Evolutionary conservation across 257 asterid species (phyloP), one percentile per base, ranked within the genome.

Genomic region (Fraxinus quadrangulata): DNA sequence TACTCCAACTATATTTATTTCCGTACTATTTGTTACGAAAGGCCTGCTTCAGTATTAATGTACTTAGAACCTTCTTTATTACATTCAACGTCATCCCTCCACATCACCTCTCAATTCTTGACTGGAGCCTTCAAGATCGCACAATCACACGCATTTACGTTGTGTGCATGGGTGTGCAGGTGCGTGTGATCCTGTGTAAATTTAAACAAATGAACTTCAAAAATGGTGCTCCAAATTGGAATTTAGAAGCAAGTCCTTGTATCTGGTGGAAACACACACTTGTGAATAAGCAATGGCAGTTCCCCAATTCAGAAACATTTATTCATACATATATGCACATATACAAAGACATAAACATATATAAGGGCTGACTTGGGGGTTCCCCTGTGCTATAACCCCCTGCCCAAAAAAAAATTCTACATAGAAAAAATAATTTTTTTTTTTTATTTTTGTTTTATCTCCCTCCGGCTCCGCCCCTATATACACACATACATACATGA

Each of bases 141-240:
- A 59, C 16, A 2, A 59, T 59, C 67, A 59, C 14, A 8, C 5
- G 0, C 67, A 21, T 7, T 6, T 59, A 23, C 31, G 13, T 59
- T 59, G 13, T 59, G 6, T 47, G 56, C 19, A 47, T 47, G 56
- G 13, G 12, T 21, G 12, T 59, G 26, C n/a, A 14, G 19, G 24
- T 51, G 63, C 2, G 4, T 3, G 63, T n/a, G 21, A 51, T 51
- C 63, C 17, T 51, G 21, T 51, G 19, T 17, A 47, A 14, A 14
- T 51, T 14, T n/a, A 51, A 51, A 51, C 63, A 51, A n/a, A 19
- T 4, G 17, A 51, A 17, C 21, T 51, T 21, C 7, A 51, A 51
- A 49, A 51, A 51, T 51, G 63, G 63, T 51, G 63, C 63, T 77
- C 76, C 36, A 72, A 54, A 59, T 77, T 14, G 31, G 36, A 30